phyloP scores from a whole-genome alignment of 2,329 filamentous ascomycete genomes.

The Xylariaceae sp. region DNA sequence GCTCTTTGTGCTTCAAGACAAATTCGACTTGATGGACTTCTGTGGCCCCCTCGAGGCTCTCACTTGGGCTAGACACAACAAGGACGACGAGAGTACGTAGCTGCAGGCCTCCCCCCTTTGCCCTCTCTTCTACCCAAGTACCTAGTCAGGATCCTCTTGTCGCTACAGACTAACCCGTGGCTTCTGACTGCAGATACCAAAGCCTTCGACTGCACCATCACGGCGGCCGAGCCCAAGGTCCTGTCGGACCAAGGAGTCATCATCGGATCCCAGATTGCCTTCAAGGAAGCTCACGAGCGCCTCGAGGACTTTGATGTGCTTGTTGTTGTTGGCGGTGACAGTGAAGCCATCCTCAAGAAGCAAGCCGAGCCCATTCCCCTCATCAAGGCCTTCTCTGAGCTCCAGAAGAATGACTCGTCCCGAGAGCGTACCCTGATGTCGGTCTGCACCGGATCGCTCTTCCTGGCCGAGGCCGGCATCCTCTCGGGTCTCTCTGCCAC shows the following conservation, averaged over 20 bases:
- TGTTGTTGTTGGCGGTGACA: conserved; percentile 66
- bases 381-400: conserved; percentile 68
- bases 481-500: conserved; percentile 73
- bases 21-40: conserved; percentile 53
- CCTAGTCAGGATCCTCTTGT: not conserved
- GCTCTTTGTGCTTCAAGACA: conserved; percentile 52
- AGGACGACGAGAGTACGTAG: conserved; percentile 44
- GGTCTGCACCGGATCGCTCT: conserved; percentile 70
- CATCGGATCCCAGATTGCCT: conserved; percentile 67
- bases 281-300: conserved; percentile 67
- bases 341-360: conserved; percentile 55
- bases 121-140: not conserved
- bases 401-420: conserved; percentile 70
- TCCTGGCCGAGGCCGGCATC: conserved; percentile 70
- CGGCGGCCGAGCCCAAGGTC: conserved; percentile 45
- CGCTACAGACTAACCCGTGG: conserved; percentile 9
- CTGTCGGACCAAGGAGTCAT: conserved; percentile 57
- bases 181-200: conserved; percentile 35
- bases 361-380: conserved; percentile 62
- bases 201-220: conserved; percentile 53
- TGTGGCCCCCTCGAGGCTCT: conserved; percentile 48
- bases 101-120: no score
- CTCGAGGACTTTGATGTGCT: conserved; percentile 74
- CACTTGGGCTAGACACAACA: conserved; percentile 42
- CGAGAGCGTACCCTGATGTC: conserved; percentile 77